These are phyloP conservation scores for Penicillium turbatum DNA, from an alignment of 495 filamentous ascomycete species.

Conservation along the genomic window DNA sequence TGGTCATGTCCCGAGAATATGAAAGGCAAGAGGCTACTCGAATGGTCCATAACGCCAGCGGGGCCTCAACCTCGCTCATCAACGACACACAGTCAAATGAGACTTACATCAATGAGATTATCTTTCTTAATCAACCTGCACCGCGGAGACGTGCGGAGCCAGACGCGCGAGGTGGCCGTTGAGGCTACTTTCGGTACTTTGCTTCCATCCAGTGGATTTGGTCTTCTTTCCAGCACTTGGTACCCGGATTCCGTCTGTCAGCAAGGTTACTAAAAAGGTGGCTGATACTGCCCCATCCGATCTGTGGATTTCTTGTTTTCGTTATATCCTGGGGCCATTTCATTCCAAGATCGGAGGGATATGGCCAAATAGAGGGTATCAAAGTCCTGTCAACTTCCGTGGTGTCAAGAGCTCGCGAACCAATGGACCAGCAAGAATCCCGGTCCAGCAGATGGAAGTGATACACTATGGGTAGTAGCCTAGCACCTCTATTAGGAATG, in stretches of 20 bases:
- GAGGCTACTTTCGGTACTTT: conserved; percentile 5
- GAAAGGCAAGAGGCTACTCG: conserved; percentile 49
- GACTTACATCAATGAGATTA: conserved; percentile 49
- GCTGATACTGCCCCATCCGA: neutral
- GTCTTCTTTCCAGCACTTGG: neutral
- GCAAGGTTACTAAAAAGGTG: neutral
- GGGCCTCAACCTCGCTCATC: conserved; percentile 3
- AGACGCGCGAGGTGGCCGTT: conserved; percentile 30
- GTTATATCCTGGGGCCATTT: neutral
- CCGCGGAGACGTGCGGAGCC: conserved; percentile 31
- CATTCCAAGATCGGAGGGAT: neutral
- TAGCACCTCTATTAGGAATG: neutral
- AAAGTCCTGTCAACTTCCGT: neutral
- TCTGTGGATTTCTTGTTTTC: too few species aligned
- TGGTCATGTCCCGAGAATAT: conserved; percentile 48
- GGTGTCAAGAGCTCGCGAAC: neutral
- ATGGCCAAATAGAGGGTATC: neutral
- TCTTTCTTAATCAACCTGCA: conserved; percentile 36
- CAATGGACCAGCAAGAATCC: neutral
- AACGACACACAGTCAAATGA: conserved; percentile 27
- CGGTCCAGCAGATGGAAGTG: neutral
- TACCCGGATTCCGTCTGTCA: neutral
- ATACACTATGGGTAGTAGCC: neutral
- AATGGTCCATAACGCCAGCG: conserved; percentile 35
- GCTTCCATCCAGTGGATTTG: neutral